Evolutionary conservation across 1,284 basidiomycete species (phyloP), one percentile per base, ranked within the genome.

Genomic region (Ceratobasidium sp.): DNA sequence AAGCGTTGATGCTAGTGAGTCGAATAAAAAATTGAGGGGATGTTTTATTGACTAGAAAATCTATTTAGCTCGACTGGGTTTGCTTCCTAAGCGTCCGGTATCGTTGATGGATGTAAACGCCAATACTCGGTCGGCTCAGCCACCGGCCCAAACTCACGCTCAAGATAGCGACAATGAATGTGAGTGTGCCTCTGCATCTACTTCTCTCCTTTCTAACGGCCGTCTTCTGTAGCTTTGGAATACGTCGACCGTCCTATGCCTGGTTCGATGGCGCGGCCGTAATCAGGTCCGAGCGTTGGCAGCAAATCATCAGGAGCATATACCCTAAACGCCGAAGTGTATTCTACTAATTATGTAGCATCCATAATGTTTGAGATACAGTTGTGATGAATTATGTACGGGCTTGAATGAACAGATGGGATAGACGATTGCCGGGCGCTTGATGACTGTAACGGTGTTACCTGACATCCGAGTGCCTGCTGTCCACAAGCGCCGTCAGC

Each of bases 181-280:
- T 67, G 25, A 35, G 64, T 6, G 17, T 65, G 17, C 50, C 4
- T 17, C 20, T 1, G 25, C n/a, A 12, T 47, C 10, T 22, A 6
- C 7, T 47, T 15, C n/a, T 7, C 22, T 20, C 10, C n/a, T 7
- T 7, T 47, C 45, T 47, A 22, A 47, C 20, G 20, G 1, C 22
- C 55, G 25, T 38, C 5, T 25, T n/a, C n/a, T n/a, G n/a, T 67
- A 67, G 64, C 64, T 3, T 47, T 67, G 38, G 64, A 67, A 42
- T 67, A 67, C 22, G 64, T 67, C 27, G 64, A 67, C 25, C 35
- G 64, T 27, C 64, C 64, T 13, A 55, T 67, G 64, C 64, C 64
- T 8, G 64, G 64, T n/a, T 22, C 38, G 3, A 67, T 67, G 64
- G 32, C 35, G 17, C 38, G 64, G 31, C 50, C 64, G 20, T 67